Evolutionary conservation across 805 yeast genomes (phyloP).

Genomic region (Tetrapisispora pingtungensis): DNA sequence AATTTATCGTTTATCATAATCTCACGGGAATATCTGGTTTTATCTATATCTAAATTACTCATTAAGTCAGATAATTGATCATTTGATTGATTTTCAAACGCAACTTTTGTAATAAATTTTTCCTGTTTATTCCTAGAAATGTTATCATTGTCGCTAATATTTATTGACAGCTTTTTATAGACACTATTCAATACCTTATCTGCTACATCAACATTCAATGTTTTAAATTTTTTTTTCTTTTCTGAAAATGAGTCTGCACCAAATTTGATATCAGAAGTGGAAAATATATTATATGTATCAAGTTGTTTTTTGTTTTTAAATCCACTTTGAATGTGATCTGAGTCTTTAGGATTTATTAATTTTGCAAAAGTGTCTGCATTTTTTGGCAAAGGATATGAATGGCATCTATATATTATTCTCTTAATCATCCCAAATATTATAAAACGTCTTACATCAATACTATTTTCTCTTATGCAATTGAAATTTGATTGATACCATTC

Average conservation of each 20-base stretch:
- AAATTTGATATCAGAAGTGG: constrained; percentile 27
- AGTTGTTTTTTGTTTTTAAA: constrained; percentile 3
- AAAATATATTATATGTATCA: constrained; percentile 14
- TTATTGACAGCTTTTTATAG: constrained; percentile 20
- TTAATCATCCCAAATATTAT: constrained; percentile 78
- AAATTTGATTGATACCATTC: constrained; percentile 74
- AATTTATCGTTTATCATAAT: constrained; percentile 16
- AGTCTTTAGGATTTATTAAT: constrained; percentile 5
- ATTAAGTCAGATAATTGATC: background rate
- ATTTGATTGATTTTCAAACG: constrained; percentile 15
- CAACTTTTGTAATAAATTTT: constrained; percentile 11
- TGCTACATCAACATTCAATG: constrained; percentile 16
- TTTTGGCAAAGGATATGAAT: constrained; percentile 58
- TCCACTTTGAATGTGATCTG: constrained; percentile 9
- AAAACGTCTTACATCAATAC: constrained; percentile 76
- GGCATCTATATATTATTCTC: constrained; percentile 72
- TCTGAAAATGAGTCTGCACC: constrained; percentile 5
- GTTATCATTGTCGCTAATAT: background rate
- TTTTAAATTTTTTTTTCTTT: constrained; percentile 1
- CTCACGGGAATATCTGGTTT: background rate
- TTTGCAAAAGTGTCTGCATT: constrained; percentile 10
- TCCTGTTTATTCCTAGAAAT: background rate
- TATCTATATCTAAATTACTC: background rate
- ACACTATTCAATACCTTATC: constrained; percentile 23
- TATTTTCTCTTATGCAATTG: constrained; percentile 36